Evolutionary conservation across 2,329 filamentous ascomycete genomes (phyloP).

Genomic region (Fusarium pseudoanthophilum): DNA sequence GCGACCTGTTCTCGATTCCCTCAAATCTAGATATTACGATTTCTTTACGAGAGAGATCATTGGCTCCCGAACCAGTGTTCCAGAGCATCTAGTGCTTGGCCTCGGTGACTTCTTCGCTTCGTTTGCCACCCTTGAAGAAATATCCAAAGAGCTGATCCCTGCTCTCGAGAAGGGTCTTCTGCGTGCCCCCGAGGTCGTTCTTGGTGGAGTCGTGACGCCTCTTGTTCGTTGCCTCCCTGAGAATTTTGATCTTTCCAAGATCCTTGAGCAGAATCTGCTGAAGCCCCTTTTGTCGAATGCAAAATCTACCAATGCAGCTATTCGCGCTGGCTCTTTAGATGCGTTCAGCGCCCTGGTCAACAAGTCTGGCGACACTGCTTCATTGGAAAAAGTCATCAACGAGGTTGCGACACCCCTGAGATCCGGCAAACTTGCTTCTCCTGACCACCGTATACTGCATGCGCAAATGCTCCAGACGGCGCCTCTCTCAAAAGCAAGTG

Average conservation of each 20-base stretch:
- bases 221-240: constrained; percentile 76
- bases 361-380: constrained; percentile 66
- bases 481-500: constrained; percentile 68
- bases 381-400: constrained; percentile 75
- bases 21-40: constrained; percentile 78
- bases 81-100: constrained; percentile 76
- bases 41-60: constrained; percentile 90
- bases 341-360: constrained; percentile 78
- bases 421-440: constrained; percentile 81
- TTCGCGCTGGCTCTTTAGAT: constrained; percentile 79
- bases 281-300: constrained; percentile 91
- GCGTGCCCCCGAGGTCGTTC: constrained; percentile 87
- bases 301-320: constrained; percentile 85
- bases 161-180: constrained; percentile 89
- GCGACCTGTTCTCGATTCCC: constrained; percentile 68
- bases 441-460: constrained; percentile 86
- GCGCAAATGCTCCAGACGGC: constrained; percentile 80
- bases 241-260: constrained; percentile 79
- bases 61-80: constrained; percentile 77
- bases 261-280: constrained; percentile 76
- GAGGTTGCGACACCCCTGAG: constrained; percentile 86
- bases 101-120: constrained; percentile 83
- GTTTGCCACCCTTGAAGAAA: constrained; percentile 78
- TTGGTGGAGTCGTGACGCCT: constrained; percentile 80
- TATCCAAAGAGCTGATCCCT: constrained; percentile 80